A percentile compares a stretch with the other conserved stretches of the same genome.
phyloP scores from a whole-genome alignment of 2,329 filamentous ascomycete genomes.

The Botrytis porri region DNA sequence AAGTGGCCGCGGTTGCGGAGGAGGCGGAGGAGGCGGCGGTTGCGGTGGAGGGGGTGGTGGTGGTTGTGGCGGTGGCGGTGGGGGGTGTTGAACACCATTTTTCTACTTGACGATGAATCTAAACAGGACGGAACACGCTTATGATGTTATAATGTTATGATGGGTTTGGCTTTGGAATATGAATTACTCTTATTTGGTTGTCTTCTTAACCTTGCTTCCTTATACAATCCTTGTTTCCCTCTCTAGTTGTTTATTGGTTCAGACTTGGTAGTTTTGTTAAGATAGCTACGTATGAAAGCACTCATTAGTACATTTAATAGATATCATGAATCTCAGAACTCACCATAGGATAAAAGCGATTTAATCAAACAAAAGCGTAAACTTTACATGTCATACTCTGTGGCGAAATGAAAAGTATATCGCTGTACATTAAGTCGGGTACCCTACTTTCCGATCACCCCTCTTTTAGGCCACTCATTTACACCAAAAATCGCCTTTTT shows the following conservation, averaged over 20 bases:
- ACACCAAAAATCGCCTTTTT: no score
- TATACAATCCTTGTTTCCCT: not conserved
- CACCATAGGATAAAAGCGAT: no score
- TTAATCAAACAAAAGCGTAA: no score
- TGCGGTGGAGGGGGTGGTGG: not conserved
- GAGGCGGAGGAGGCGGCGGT: not conserved
- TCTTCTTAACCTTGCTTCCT: not conserved
- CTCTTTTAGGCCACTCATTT: no score
- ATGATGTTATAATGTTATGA: not conserved
- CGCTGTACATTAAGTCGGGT: no score
- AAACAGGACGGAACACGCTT: not conserved
- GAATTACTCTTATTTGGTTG: not conserved
- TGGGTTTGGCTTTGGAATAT: not conserved
- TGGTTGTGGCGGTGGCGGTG: not conserved
- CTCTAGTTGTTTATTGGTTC: not conserved
- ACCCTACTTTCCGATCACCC: no score
- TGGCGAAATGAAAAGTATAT: no score
- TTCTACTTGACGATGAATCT: not conserved
- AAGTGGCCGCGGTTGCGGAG: constrained; percentile 13
- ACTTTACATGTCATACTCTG: no score
- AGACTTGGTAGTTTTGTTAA: not conserved
- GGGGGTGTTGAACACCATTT: not conserved
- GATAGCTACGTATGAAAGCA: no score
- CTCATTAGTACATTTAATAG: no score
- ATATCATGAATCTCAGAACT: no score